A percentile compares a stretch with the other conserved stretches of the same genome.
Evolutionary conservation across 192 early-diverging fungal genomes (phyloP).

Genomic region (Coemansia sp.): DNA sequence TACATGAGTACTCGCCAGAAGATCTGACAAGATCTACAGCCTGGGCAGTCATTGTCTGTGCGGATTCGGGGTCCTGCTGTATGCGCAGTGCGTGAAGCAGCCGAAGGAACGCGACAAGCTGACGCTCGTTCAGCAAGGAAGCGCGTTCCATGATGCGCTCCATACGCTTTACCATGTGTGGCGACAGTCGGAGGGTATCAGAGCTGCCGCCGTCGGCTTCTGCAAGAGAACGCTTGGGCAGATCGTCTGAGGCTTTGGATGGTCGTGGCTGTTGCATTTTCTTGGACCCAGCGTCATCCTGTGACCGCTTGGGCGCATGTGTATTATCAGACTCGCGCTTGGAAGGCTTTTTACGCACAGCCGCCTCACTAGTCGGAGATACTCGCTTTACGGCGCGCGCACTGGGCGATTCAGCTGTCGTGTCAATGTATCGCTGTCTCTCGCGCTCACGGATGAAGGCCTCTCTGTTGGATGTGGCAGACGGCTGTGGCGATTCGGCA

Average conservation of each 20-base stretch:
- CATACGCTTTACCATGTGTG: conserved; percentile 19
- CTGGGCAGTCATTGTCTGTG: conserved; percentile 28
- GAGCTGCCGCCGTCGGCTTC: background rate
- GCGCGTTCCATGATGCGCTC: conserved; percentile 31
- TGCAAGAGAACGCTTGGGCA: background rate
- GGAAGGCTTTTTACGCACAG: background rate
- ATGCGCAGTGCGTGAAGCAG: conserved; percentile 44
- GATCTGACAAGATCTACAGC: conserved; percentile 27
- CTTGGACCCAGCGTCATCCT: background rate
- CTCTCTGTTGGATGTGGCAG: conserved; percentile 22
- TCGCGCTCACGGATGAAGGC: conserved; percentile 49
- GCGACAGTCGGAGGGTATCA: conserved; percentile 1
- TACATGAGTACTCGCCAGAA: conserved; percentile 37
- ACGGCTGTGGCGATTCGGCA: background rate
- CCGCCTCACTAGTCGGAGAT: background rate
- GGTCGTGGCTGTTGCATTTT: too few relatives aligned
- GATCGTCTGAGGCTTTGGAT: background rate
- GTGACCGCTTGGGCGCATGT: background rate
- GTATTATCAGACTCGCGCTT: background rate
- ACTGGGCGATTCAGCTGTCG: background rate
- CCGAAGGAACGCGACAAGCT: conserved; percentile 29
- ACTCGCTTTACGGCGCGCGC: background rate
- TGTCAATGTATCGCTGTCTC: conserved; percentile 28
- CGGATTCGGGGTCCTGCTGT: conserved; percentile 47
- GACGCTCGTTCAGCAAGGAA: conserved; percentile 18